Conservation (phyloP, 805 yeast genomes). For the Blastobotrys chiropterorum region DNA sequence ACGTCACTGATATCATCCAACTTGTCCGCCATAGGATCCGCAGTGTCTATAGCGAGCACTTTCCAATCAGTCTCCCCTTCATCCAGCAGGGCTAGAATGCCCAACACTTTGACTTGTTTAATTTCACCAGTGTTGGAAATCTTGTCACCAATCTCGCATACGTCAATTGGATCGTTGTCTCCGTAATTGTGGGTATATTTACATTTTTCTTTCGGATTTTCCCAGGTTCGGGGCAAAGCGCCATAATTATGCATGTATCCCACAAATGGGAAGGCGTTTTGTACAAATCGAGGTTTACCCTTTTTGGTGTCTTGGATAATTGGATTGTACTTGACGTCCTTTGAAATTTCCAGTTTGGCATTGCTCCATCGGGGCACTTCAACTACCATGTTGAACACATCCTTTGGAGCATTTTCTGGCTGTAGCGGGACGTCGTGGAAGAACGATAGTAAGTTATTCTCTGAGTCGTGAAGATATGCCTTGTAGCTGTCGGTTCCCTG, state of each 20-base stretch:
- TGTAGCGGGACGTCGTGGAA: conserved; percentile 78
- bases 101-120: conserved; percentile 85
- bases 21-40: conserved; percentile 58
- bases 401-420: conserved; percentile 61
- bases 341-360: conserved; percentile 75
- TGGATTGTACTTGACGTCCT: conserved; percentile 57
- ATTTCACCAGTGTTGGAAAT: conserved; percentile 62
- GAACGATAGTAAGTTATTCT: conserved; percentile 57
- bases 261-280: conserved; percentile 73
- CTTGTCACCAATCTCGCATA: conserved; percentile 75
- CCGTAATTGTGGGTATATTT: conserved; percentile 53
- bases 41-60: conserved; percentile 60
- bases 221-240: conserved; percentile 74
- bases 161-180: conserved; percentile 93
- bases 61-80: conserved; percentile 99
- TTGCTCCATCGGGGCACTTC: conserved; percentile 92
- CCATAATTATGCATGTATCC: conserved; percentile 84
- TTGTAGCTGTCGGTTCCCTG: conserved; percentile 78
- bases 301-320: conserved; percentile 74
- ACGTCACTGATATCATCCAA: conserved; percentile 65
- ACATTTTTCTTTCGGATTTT: conserved; percentile 65
- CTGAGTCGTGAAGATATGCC: conserved; percentile 74
- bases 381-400: conserved; percentile 62
- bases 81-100: conserved; percentile 91
- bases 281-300: conserved; percentile 67